Base-by-base conservation (phyloP, 1,139 yeast species). In the Yamadazyma mexicana region DNA sequence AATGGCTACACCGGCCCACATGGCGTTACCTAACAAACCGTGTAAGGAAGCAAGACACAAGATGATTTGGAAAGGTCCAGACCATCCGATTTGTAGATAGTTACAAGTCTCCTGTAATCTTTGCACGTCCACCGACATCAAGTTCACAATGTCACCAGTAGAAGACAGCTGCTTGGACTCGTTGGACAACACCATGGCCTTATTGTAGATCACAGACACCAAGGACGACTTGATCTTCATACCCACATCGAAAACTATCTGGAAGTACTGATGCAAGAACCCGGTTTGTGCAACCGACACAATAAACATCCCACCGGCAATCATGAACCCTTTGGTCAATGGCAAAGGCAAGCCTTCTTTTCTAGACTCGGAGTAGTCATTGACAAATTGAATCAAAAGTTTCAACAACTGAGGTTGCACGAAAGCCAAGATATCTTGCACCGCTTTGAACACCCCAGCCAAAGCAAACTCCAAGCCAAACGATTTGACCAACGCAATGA, bases 401-500 rank as follows among this genome's bases (percentile, higher is more conserved):
- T 57, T 62, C 31, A 66, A 56, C 27, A 66, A 52, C 44, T 56
- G 64, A 14, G 72, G 67, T 36, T 59, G 63, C 5, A 47, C 31
- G 41, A 59, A 53, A 1, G 95, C 91, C 47, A 91, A 69, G 16
- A 75, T 51, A 68, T 94, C 99, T 62, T 89, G 96, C 29, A 75
- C 51, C 8, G 74, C 75, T 58, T 92, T 92, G 66, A 84, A 89
- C n/a, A 75, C 42, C 27, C 89, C 95, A 30, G 92, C 96, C 34
- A 83, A 45, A 2, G 80, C 35, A 57, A 87, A 85, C 15, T 79
- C 78, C 0, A 62, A 61, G 32, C 96, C 96, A 64, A 87, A 91
- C 2, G 95, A 78, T 45, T 69, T 67, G 11, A 75, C 51, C 23
- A 92, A 52, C 0, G 95, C 84, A 64, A 70, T 58, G 22, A 77